Percentiles rank a stretch among this genome's conserved stretches.
Conservation (phyloP, 192 early-diverging fungal genomes). For the Linnemannia hyalina region DNA sequence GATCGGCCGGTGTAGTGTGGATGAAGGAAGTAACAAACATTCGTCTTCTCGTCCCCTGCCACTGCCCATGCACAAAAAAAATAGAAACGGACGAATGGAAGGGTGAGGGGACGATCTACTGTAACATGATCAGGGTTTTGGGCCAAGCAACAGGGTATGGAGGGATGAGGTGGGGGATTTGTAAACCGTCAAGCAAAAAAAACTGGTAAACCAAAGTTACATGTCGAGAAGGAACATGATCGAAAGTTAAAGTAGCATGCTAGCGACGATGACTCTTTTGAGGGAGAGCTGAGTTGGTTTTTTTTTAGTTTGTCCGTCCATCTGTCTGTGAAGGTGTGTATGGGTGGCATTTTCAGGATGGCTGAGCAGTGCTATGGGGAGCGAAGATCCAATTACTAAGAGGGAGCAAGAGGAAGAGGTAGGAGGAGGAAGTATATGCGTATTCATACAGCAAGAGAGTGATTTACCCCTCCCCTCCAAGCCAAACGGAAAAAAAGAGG, state of each 20-base stretch:
- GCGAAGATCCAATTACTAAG: background rate
- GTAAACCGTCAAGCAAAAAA: background rate
- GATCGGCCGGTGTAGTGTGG: background rate
- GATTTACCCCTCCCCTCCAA: background rate
- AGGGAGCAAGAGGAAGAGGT: no score
- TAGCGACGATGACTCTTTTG: background rate
- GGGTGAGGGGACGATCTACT: background rate
- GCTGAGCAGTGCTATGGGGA: background rate
- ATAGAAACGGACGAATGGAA: background rate
- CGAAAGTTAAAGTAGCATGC: background rate
- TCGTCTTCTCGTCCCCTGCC: background rate
- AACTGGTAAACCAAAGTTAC: slow-evolving; percentile 1
- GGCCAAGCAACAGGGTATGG: background rate
- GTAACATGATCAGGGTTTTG: slow-evolving; percentile 7
- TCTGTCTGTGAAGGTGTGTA: no score
- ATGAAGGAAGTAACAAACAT: background rate
- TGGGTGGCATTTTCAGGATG: background rate
- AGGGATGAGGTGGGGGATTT: background rate
- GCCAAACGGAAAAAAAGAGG: background rate
- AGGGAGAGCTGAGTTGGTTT: background rate
- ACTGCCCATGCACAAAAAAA: background rate
- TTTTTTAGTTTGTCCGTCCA: background rate
- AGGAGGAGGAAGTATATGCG: background rate
- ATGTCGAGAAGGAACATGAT: background rate
- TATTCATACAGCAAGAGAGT: background rate